Evolutionary conservation across 345 rosid genomes (phyloP).

Genomic region (Streptanthus diversifolius): DNA sequence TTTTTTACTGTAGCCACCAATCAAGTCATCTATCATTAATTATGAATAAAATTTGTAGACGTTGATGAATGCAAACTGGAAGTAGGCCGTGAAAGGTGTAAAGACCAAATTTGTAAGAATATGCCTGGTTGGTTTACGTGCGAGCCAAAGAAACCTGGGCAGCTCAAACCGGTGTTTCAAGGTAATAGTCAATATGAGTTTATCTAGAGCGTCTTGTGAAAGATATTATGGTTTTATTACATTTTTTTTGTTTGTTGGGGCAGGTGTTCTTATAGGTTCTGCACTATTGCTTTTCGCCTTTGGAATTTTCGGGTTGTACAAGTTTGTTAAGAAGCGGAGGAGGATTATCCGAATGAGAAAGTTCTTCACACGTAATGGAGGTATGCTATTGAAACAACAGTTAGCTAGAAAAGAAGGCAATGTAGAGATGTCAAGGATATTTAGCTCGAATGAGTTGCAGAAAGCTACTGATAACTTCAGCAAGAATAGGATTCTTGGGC

Average conservation of each 20-base stretch:
- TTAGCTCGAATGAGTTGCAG: conserved; percentile 22
- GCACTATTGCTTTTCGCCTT: conserved; percentile 9
- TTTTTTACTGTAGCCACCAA: too few relatives aligned
- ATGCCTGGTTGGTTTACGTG: background rate
- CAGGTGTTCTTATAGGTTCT: conserved; percentile 27
- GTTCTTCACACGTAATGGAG: conserved; percentile 35
- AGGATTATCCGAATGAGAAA: background rate
- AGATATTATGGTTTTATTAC: background rate
- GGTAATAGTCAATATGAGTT: background rate
- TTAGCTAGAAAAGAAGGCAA: conserved; percentile 25
- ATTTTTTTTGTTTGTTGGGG: background rate
- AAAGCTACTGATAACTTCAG: conserved; percentile 33
- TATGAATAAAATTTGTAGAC: background rate
- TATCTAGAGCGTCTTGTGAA: background rate
- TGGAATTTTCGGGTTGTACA: conserved; percentile 24
- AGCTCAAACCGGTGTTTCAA: conserved; percentile 27
- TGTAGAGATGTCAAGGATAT: conserved; percentile 27
- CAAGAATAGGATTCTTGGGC: conserved; percentile 30
- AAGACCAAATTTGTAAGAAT: conserved; percentile 16
- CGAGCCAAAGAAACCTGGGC: background rate
- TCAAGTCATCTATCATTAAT: too few relatives aligned
- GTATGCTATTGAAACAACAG: conserved; percentile 29
- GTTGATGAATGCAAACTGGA: conserved; percentile 24
- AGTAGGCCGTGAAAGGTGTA: conserved; percentile 1
- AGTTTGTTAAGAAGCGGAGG: background rate